Conservation (phyloP, 2,329 filamentous ascomycete genomes). For the Beauveria varroae region DNA sequence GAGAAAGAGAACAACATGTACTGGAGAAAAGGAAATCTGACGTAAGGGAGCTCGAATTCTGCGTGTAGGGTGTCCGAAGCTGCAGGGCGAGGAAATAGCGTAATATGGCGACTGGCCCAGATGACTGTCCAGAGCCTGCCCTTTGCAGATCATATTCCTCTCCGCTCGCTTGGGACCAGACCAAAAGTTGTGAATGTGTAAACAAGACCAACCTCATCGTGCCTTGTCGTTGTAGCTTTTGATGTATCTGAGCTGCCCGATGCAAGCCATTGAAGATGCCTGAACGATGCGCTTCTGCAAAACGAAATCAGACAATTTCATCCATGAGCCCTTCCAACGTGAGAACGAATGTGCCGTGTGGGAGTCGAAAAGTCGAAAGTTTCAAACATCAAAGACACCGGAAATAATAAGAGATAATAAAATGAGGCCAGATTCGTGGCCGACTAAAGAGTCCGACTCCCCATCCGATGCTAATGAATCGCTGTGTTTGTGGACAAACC, state of each 20-base stretch:
- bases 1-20: conserved; percentile 9
- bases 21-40: conserved; percentile 1
- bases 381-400: conserved; percentile 10
- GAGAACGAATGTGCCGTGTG: conserved; percentile 1
- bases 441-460: conserved; percentile 31
- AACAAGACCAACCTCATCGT: background rate
- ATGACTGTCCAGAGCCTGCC: background rate
- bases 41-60: background rate
- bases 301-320: background rate
- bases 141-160: background rate
- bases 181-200: background rate
- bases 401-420: conserved; percentile 15
- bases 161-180: background rate
- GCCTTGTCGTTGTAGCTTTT: background rate
- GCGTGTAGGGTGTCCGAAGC: background rate
- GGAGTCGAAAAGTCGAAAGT: conserved; percentile 9
- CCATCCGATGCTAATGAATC: conserved; percentile 30
- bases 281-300: background rate
- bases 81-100: background rate
- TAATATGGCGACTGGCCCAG: background rate
- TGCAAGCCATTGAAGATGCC: background rate
- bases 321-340: background rate
- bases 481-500: conserved; percentile 17
- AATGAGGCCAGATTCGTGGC: conserved; percentile 18
- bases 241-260: background rate